Evolutionary conservation across 2,329 filamentous ascomycete genomes (phyloP).

Genomic region (Trichocomaceae sp.): DNA sequence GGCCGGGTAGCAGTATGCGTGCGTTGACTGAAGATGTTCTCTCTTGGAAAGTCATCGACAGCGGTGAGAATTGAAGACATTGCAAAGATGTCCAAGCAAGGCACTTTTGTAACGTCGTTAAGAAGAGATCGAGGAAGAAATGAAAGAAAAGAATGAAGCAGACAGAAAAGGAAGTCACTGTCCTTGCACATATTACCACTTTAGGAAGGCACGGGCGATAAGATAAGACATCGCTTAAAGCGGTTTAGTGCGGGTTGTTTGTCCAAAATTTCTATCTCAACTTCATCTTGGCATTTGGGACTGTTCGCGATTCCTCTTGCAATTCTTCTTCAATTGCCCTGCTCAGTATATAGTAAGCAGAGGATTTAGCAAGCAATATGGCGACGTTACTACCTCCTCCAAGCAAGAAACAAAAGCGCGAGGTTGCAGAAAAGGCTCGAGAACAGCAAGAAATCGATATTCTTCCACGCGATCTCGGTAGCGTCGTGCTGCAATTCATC

Average conservation of each 20-base stretch:
- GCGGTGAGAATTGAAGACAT: slow-evolving; percentile 7
- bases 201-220: slow-evolving; percentile 12
- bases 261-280: not conserved
- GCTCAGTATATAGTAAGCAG: not conserved
- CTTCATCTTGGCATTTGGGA: not conserved
- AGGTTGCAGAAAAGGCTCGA: slow-evolving; percentile 62
- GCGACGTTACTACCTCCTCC: slow-evolving; percentile 76
- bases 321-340: not conserved
- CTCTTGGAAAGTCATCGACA: slow-evolving; percentile 19
- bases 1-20: slow-evolving; percentile 23
- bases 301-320: not conserved
- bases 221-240: slow-evolving; percentile 2
- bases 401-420: slow-evolving; percentile 78
- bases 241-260: not conserved
- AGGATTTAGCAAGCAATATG: slow-evolving; percentile 47
- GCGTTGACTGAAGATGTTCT: slow-evolving; percentile 43
- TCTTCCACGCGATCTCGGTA: slow-evolving; percentile 63
- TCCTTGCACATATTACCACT: slow-evolving; percentile 1
- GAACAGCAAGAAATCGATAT: slow-evolving; percentile 67
- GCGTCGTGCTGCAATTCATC: slow-evolving; percentile 78
- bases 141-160: not conserved
- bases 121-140: not conserved
- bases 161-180: not conserved
- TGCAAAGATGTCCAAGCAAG: not conserved
- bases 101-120: not conserved